Base-by-base conservation (phyloP, 352 stramenopile species). In the Phytophthora sp. region DNA sequence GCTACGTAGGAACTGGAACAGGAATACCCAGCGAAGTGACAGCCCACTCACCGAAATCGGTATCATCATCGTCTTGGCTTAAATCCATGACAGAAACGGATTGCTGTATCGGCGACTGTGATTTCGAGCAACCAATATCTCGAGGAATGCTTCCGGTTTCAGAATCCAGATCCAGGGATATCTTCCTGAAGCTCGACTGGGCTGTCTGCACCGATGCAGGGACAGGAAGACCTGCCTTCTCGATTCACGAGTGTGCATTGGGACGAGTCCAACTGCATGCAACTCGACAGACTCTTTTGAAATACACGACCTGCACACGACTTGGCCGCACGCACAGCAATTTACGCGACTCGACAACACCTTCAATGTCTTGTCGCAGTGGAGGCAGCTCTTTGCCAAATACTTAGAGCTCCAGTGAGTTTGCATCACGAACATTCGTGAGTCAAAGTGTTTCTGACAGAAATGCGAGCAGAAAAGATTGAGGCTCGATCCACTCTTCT, bases 321-420 rank as follows among this genome's bases (percentile, higher is more conserved):
- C 58, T 27, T 76, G 56, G 12, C 71, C 71, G 21, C 71, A 79
- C 24, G 66, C 62, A 42, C 69, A 54, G 31, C 71, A 79, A 38
- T 79, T 74, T 6, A 79, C 67, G 7, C 77, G 74, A 34, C 54
- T 68, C 15, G 74, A 75, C 5, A 87, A 56, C 24, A 70, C 41
- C 38, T 71, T 53, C 38, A 84, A 82, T 6, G 8, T 15, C 26
- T 72, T 65, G 4, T 62, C 30, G 39, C 77, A 87, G 34, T 56
- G 24, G 9, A 66, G 63, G 39, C 74, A 86, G 31, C 17, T 59
- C 26, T 67, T 69, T 1, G 60, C 54, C 3, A 18, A 20, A 9
- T 51, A 37, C 26, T 74, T 74, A 4, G 72, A 54, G 2, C 24
- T 26, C 78, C 78, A 85, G 39, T 85, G 38, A 26, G 44, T 51